Conservation (phyloP, 73 alveolate genomes). For the Loxodes magnus region DNA sequence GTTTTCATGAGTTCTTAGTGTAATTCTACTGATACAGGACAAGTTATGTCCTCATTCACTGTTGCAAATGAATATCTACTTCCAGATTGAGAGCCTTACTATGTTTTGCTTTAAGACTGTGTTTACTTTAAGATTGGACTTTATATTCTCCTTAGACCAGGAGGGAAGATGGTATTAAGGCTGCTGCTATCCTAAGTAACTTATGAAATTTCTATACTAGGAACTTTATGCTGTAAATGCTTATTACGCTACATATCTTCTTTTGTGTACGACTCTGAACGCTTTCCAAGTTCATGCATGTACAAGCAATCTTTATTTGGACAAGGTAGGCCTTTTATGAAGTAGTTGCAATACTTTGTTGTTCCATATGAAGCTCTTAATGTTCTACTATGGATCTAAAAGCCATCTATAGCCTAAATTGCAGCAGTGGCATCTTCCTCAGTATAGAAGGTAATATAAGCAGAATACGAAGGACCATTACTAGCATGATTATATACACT, state of each 20-base stretch:
- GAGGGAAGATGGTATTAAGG: no score
- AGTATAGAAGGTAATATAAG: constrained; percentile 54
- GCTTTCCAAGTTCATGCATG: constrained; percentile 24
- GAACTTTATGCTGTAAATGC: constrained; percentile 5
- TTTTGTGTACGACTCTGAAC: constrained; percentile 10
- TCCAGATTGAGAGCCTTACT: no score
- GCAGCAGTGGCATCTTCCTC: constrained; percentile 64
- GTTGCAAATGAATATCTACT: no score
- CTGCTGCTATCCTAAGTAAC: no score
- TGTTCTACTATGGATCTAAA: constrained; percentile 42
- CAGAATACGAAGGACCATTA: constrained; percentile 31
- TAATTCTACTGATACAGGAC: no score
- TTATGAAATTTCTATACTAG: not conserved
- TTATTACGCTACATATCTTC: constrained; percentile 7
- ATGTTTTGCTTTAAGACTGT: no score
- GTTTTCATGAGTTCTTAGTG: no score
- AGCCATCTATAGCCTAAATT: constrained; percentile 59
- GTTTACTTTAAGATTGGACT: no score
- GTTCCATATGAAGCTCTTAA: constrained; percentile 79
- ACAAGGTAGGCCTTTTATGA: constrained; percentile 56
- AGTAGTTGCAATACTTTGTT: constrained; percentile 75
- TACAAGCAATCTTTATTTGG: constrained; percentile 53
- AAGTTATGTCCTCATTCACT: no score
- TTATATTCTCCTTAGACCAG: no score
- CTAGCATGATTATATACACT: constrained; percentile 7